A percentile compares a stretch with the other conserved stretches of the same genome.
phyloP scores from a whole-genome alignment of 176 grass and related monocot species.

The Oryza glumipatula region DNA sequence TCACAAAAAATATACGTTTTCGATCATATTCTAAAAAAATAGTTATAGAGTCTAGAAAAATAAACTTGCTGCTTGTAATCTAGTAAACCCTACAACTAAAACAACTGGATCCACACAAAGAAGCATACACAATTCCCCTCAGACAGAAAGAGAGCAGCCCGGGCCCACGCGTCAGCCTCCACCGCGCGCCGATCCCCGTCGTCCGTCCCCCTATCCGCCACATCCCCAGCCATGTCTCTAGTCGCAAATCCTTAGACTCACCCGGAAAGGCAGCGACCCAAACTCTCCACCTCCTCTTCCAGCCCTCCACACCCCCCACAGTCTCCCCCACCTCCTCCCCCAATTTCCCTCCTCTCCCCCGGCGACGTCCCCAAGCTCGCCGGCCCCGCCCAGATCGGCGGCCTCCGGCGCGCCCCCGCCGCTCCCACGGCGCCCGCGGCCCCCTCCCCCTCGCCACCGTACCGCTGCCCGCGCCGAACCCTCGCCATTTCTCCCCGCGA shows the following conservation, averaged over 20 bases:
- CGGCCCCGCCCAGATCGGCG: conserved; percentile 46
- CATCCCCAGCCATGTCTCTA: conserved; percentile 1
- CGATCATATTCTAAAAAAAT: too few relatives aligned
- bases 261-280: not conserved
- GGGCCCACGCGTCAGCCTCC: conserved; percentile 32
- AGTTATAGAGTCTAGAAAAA: too few relatives aligned
- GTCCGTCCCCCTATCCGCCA: conserved; percentile 9
- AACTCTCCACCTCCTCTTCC: conserved; percentile 15
- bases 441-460: conserved; percentile 7
- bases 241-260: conserved; percentile 51
- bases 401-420: not conserved
- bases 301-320: not conserved
- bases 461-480: conserved; percentile 32
- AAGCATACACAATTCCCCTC: not conserved
- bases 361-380: conserved; percentile 48
- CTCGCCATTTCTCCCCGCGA: conserved; percentile 47
- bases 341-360: conserved; percentile 53
- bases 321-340: conserved; percentile 5
- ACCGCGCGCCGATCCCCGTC: not conserved
- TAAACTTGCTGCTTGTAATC: too few relatives aligned
- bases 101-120: too few relatives aligned
- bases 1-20: too few relatives aligned
- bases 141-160: not conserved
- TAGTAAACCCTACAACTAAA: too few relatives aligned
- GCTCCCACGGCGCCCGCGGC: not conserved